Conservation (phyloP, 2,329 filamentous ascomycete species). For the Orbilia quercus region DNA sequence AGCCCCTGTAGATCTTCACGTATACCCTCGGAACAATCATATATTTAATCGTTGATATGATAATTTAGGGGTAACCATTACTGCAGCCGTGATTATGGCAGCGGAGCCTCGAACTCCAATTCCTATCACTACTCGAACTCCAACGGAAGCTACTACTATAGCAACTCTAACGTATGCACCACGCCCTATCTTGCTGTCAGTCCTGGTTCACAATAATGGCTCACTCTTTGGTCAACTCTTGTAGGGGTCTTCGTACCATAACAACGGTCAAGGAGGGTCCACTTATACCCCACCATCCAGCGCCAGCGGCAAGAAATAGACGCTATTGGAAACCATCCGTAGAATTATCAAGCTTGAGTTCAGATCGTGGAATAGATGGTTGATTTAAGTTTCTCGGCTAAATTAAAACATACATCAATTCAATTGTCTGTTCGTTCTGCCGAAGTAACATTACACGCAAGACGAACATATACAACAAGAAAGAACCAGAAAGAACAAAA, state of each 20-base stretch:
- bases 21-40: too few species aligned
- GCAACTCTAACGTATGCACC: constrained; percentile 55
- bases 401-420: too few species aligned
- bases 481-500: too few species aligned
- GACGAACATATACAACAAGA: too few species aligned
- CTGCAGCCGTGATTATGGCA: constrained; percentile 58
- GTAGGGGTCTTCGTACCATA: constrained; percentile 57
- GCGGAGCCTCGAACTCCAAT: constrained; percentile 54
- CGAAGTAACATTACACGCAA: too few species aligned
- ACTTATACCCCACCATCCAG: constrained; percentile 55
- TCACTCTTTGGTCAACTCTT: neutral
- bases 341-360: too few species aligned
- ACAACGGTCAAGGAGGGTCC: constrained; percentile 52
- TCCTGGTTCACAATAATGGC: neutral
- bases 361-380: too few species aligned
- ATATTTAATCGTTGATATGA: neutral
- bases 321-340: too few species aligned
- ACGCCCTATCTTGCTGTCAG: neutral
- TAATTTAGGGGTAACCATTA: constrained; percentile 56
- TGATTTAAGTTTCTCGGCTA: too few species aligned
- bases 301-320: constrained; percentile 55
- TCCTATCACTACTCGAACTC: constrained; percentile 59
- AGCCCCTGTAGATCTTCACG: too few species aligned
- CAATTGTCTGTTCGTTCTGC: too few species aligned
- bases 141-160: constrained; percentile 58